Base-by-base conservation (phyloP, 257 asterid genomes). In the Nyctanthes arbortristis region DNA sequence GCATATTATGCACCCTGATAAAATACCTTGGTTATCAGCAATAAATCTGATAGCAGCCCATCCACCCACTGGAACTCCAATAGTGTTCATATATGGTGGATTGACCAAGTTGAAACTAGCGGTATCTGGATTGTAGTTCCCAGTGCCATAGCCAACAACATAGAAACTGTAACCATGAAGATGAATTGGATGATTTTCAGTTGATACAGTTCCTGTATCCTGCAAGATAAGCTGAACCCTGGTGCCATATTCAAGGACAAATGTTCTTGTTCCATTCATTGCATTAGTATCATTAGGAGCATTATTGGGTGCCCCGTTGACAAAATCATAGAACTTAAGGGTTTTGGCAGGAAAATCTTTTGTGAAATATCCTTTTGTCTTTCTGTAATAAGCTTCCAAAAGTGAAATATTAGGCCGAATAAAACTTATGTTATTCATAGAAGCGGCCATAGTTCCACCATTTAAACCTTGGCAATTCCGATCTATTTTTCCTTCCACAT, bases 151-250 rank as follows among this genome's bases (percentile, higher is more conserved):
- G 9, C 92, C 92, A 14, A 88, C 80, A 11, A 88, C 90, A 7
- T 88, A 79, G 85, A 88, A 85, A 74, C 85, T 88, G 39, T 74
- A 85, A 1, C 95, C 92, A 22, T 88, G 92, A 14, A 88, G 85
- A 73, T 88, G 92, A 73, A 88, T 88, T 0, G 92, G 95, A 60
- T 88, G 95, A 56, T 88, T 88, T 61, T 88, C 95, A 0, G 92
- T 84, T 4, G 92, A 29, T 18, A 85, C 60, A 0, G 88, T 84
- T 14, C 87, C 89, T 0, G 92, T 88, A 62, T 82, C 88, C 79
- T 85, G 92, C 77, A 88, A 77, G 40, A 88, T 82, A 2, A 88
- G 74, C 78, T 85, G 88, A 63, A 85, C 85, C 57, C 77, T 68
- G 2, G 88, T 78, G 70, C 92, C 92, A 54, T 85, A 88, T 70